Base-by-base conservation (phyloP, 2,329 filamentous ascomycete genomes). In the Dendryphion nanum region DNA sequence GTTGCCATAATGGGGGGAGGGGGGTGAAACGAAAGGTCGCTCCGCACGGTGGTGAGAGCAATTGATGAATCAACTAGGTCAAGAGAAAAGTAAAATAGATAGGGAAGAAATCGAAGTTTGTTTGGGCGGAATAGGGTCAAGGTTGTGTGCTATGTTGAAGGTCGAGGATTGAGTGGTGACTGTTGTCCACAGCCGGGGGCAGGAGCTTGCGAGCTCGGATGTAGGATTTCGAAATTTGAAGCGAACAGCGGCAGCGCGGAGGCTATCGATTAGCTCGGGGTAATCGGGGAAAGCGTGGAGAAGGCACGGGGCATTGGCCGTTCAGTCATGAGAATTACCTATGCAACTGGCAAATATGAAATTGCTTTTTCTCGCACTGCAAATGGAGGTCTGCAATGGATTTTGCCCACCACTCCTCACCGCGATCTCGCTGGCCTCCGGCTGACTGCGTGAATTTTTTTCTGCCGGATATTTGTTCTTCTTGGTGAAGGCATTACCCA, bases 1-100 rank as follows among this genome's bases (percentile, higher is more conserved):
- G 78, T 57, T 29, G 62, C 56, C 62, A 66, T 66, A 45, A 44
- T 31, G 8, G 29, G 30, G 40, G 43, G 36, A 30, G 37, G n/a
- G 23, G 23, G 10, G 23, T 30, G 29, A 30, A 30, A 30, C 16
- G 10, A n/a, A 26, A 26, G n/a, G n/a, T 26, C 8, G 23, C 8
- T 26, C 8, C 8, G n/a, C 8, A 26, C 23, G 23, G 8, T 8
- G 23, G 23, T n/a, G 23, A n/a, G 23, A 26, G 23, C 23, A 26
- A 26, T 28, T n/a, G n/a, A n/a, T n/a, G n/a, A n/a, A n/a, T n/a
- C n/a, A n/a, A n/a, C n/a, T n/a, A n/a, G n/a, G n/a, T n/a, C n/a
- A n/a, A n/a, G n/a, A n/a, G n/a, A n/a, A n/a, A n/a, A n/a, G n/a
- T n/a, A n/a, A n/a, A n/a, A n/a, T n/a, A n/a, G n/a, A n/a, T n/a